Conservation (phyloP, 2,329 filamentous ascomycete genomes). For the Paecilomyces sp. region DNA sequence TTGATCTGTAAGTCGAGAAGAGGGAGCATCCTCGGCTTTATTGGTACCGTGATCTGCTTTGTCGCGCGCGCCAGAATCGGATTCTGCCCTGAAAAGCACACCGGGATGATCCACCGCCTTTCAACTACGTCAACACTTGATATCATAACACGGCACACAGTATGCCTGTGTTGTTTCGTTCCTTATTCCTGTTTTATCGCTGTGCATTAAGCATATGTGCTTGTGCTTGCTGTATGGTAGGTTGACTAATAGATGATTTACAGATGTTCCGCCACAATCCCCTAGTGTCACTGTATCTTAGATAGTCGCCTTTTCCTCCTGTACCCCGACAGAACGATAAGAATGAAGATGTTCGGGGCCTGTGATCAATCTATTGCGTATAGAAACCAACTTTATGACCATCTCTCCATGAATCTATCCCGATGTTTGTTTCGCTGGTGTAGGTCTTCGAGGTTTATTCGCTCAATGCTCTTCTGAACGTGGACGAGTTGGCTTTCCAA, state of each 20-base stretch:
- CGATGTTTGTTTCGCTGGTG: conserved; percentile 22
- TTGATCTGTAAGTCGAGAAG: background rate
- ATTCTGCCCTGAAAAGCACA: background rate
- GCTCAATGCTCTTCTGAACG: conserved; percentile 26
- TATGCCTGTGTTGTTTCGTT: background rate
- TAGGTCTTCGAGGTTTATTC: conserved; percentile 25
- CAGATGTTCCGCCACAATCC: too few relatives aligned
- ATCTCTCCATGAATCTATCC: conserved; percentile 26
- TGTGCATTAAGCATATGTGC: background rate
- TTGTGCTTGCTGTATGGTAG: too few relatives aligned
- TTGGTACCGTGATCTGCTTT: background rate
- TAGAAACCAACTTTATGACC: conserved; percentile 14
- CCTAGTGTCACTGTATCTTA: background rate
- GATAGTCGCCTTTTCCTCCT: background rate
- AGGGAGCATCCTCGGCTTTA: background rate
- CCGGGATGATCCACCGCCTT: background rate
- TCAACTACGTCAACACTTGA: conserved; percentile 2
- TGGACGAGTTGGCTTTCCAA: conserved; percentile 23
- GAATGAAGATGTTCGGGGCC: background rate
- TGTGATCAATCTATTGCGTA: background rate
- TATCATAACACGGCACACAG: background rate
- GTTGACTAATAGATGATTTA: too few relatives aligned
- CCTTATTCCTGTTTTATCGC: background rate
- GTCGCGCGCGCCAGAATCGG: background rate
- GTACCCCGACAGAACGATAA: background rate